A percentile compares a stretch with the other conserved stretches of the same genome.
phyloP scores from a whole-genome alignment of 2,329 filamentous ascomycete species.

The Triangularia verruculosa region DNA sequence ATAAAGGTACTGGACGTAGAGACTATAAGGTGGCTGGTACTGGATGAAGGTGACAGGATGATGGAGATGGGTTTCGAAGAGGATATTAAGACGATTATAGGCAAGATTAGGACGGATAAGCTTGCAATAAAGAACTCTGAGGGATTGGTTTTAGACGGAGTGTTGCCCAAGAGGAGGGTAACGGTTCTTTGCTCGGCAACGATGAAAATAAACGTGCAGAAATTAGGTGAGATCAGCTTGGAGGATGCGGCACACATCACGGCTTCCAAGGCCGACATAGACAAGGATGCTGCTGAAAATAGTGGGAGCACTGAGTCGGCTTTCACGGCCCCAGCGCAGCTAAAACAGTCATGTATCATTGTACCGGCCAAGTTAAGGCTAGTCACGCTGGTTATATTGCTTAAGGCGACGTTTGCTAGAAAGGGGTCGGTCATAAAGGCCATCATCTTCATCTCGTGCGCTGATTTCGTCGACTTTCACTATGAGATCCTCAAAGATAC shows the following conservation, averaged over 20 bases:
- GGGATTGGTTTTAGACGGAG: slow-evolving; percentile 54
- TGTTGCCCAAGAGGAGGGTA: slow-evolving; percentile 71
- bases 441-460: slow-evolving; percentile 94
- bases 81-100: slow-evolving; percentile 83
- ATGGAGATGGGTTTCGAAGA: slow-evolving; percentile 98
- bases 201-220: slow-evolving; percentile 96
- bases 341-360: slow-evolving; percentile 88
- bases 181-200: slow-evolving; percentile 95
- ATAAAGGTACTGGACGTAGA: slow-evolving; percentile 86
- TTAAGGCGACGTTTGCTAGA: slow-evolving; percentile 84
- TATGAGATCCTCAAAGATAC: slow-evolving; percentile 70
- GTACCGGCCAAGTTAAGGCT: slow-evolving; percentile 86
- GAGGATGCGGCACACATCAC: slow-evolving; percentile 89
- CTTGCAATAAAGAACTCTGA: slow-evolving; percentile 59
- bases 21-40: slow-evolving; percentile 86
- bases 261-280: slow-evolving; percentile 53
- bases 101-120: slow-evolving; percentile 66
- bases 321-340: slow-evolving; percentile 83
- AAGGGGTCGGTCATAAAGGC: slow-evolving; percentile 94
- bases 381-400: slow-evolving; percentile 77
- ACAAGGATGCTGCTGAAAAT: slow-evolving; percentile 40
- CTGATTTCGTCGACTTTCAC: slow-evolving; percentile 95
- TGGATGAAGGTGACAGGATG: slow-evolving; percentile 95
- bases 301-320: slow-evolving; percentile 49
- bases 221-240: slow-evolving; percentile 88